These are phyloP conservation scores for Sonneratia caseolaris DNA, from an alignment of 345 rosid genomes.

Conservation along the genomic window DNA sequence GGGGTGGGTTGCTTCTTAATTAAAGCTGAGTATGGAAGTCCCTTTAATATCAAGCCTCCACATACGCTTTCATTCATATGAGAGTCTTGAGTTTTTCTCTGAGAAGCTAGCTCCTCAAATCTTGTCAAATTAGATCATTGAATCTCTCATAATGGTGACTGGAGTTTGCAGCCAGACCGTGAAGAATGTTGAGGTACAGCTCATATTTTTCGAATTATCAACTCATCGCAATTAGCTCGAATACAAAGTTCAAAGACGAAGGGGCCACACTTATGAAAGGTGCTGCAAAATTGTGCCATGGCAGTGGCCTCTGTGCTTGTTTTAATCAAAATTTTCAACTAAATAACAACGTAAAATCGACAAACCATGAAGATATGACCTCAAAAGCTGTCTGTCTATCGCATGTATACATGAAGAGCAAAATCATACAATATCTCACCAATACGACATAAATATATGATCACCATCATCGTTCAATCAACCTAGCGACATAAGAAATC, in stretches of 20 bases:
- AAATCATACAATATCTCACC: neutral
- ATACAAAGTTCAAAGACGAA: too few species aligned
- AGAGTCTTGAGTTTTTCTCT: neutral
- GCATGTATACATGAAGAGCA: neutral
- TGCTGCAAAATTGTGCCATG: too few species aligned
- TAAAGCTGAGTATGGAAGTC: neutral
- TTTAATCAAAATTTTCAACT: neutral
- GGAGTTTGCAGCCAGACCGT: too few species aligned
- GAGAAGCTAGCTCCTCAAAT: neutral
- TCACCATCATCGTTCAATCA: neutral
- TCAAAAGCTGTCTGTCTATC: neutral
- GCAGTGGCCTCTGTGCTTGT: too few species aligned
- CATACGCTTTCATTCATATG: neutral
- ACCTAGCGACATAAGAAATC: neutral
- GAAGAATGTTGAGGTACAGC: too few species aligned
- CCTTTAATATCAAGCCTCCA: neutral
- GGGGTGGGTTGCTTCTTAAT: conserved; percentile 28
- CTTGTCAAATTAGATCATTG: neutral
- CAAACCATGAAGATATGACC: neutral
- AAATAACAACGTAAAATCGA: neutral
- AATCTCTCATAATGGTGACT: neutral
- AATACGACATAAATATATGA: neutral
- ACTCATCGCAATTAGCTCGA: too few species aligned
- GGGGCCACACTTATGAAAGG: too few species aligned
- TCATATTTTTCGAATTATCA: too few species aligned